Percentiles rank a stretch among this genome's conserved stretches.
Conservation (phyloP, 805 yeast genomes). For the Starmerella bacillaris region DNA sequence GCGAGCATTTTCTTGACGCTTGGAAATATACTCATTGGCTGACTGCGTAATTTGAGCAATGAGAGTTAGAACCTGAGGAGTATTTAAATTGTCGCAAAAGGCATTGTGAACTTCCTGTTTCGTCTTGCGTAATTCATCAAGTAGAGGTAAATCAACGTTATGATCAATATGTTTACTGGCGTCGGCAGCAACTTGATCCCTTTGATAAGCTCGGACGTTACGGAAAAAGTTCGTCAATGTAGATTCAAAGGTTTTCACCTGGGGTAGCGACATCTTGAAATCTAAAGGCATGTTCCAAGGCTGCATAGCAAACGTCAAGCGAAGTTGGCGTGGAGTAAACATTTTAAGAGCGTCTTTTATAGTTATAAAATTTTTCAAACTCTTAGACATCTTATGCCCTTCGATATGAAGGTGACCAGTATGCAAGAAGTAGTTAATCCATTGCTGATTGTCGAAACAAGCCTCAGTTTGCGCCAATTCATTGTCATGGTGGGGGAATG, state of each 20-base stretch:
- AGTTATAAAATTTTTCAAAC: constrained; percentile 85
- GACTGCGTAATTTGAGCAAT: constrained; percentile 52
- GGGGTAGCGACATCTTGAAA: constrained; percentile 66
- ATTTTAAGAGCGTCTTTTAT: constrained; percentile 69
- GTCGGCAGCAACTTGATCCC: constrained; percentile 41
- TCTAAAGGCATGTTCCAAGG: constrained; percentile 89
- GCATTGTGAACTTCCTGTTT: constrained; percentile 51
- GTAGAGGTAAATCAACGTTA: constrained; percentile 37
- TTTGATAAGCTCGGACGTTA: constrained; percentile 62
- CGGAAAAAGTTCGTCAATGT: constrained; percentile 68
- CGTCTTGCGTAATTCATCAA: constrained; percentile 32
- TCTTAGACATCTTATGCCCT: constrained; percentile 96
- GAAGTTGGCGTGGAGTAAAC: constrained; percentile 62
- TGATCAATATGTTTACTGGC: constrained; percentile 35
- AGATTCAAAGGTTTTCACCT: constrained; percentile 61
- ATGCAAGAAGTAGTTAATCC: constrained; percentile 94
- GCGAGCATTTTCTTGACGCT: constrained; percentile 29
- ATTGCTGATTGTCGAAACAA: constrained; percentile 67
- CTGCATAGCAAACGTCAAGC: constrained; percentile 77
- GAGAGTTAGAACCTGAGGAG: constrained; percentile 53
- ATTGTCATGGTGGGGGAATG: constrained; percentile 97
- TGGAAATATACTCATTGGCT: constrained; percentile 52
- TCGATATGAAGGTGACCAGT: constrained; percentile 96
- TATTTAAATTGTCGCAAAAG: constrained; percentile 74
- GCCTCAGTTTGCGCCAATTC: constrained; percentile 97